Base-by-base conservation (phyloP, 2,329 filamentous ascomycete species). In the Paracamarosporium sp. region DNA sequence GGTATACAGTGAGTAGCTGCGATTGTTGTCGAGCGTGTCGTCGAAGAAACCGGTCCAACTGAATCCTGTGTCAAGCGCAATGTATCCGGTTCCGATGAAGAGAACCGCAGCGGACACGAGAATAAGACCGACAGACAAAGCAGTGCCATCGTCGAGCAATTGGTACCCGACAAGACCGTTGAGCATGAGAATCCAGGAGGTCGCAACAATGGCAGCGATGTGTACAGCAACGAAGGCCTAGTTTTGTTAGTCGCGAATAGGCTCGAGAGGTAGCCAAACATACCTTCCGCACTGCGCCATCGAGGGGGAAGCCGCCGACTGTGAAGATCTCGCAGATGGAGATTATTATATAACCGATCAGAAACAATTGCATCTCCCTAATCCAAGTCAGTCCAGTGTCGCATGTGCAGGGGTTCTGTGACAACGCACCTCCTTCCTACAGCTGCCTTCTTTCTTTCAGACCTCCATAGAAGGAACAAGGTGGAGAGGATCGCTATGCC, bases 291-390 rank as follows among this genome's bases (percentile, higher is more conserved):
- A 91, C 90, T 48, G 80, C 86, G 51, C 83, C 80, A 65, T 86
- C 81, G 20, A 97, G 80, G 2, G 94, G 93, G 69, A 99, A 94
- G 28, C 89, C 91, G 66, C 95, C 95, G 33, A 98, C 88, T 0
- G 93, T 93, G 80, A 99, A 97, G 71, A 99, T 97, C 77, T 98
- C 95, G 79, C 93, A 97, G 70, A 99, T 91, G 69, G 91, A 88
- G 60, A 98, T 88, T 57, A 98, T 79, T 56, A 96, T 90, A 76
- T 92, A 99, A 50, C 90, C 89, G 40, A 91, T 61, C 50, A 99
- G 86, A 80, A 99, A 98, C 31, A 97, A 71, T 83, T 99, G 95
- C 86, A 99, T 98, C 79, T 99, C 95, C 77, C 95, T 96, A 71
- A 55, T 53, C 41, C 60, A 55, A 67, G 71, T 73, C 28, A 73